phyloP scores from a whole-genome alignment of 768 basidiomycete species.

The Coprinopsis strossmayeri region DNA sequence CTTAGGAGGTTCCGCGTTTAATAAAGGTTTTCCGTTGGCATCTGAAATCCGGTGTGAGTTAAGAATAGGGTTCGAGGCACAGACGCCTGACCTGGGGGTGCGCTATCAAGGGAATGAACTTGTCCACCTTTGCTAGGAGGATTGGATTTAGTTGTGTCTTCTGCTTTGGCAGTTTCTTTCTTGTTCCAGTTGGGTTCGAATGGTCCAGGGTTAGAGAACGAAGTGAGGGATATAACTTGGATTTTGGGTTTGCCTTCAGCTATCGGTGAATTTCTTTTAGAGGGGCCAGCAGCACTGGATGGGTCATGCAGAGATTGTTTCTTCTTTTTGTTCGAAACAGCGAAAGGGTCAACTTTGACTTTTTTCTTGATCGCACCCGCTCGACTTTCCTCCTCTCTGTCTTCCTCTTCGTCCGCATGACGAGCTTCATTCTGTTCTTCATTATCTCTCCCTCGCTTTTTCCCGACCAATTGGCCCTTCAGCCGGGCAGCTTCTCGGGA shows the following conservation, averaged over 20 bases:
- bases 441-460: slow-evolving; percentile 41
- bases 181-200: not conserved
- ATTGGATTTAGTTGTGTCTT: not conserved
- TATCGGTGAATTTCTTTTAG: not conserved
- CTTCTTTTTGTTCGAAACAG: slow-evolving; percentile 17
- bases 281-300: not conserved
- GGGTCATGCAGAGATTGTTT: slow-evolving; percentile 3
- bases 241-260: not conserved
- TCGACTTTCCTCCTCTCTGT: slow-evolving; percentile 54
- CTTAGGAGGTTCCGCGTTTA: no score
- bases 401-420: slow-evolving; percentile 22
- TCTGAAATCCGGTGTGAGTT: no score
- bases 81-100: no score
- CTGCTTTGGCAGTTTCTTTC: not conserved
- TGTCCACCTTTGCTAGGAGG: no score
- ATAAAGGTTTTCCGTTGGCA: no score
- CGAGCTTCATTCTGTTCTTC: slow-evolving; percentile 22
- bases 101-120: no score
- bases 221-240: no score
- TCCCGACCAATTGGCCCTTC: slow-evolving; percentile 50
- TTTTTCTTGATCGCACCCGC: slow-evolving; percentile 56
- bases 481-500: slow-evolving; percentile 56
- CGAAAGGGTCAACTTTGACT: slow-evolving; percentile 53
- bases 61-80: no score
- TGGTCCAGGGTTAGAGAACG: not conserved